phyloP scores from a whole-genome alignment of 805 yeast species.

The Kodamaea jinghongensis region DNA sequence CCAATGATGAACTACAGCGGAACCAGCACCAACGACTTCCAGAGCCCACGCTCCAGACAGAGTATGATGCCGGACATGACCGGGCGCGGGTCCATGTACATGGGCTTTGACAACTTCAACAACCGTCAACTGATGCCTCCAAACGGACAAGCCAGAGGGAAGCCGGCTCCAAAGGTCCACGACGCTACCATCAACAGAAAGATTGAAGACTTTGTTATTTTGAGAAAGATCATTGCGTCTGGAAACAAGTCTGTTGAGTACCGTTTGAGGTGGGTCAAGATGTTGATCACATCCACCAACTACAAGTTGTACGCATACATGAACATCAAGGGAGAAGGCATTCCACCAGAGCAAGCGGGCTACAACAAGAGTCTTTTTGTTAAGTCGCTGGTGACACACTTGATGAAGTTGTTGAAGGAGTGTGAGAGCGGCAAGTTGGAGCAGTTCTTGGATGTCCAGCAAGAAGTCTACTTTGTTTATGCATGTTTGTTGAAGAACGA shows the following conservation, averaged over 20 bases:
- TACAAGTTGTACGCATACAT: slow-evolving; percentile 38
- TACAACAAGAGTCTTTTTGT: slow-evolving; percentile 35
- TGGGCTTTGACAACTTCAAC: slow-evolving; percentile 3
- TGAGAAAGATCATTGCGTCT: slow-evolving; percentile 36
- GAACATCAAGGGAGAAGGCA: slow-evolving; percentile 41
- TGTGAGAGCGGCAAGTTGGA: slow-evolving; percentile 21
- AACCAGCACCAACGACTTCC: slow-evolving; percentile 8
- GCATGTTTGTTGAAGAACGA: slow-evolving; percentile 39
- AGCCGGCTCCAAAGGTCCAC: slow-evolving; percentile 12
- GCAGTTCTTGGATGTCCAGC: slow-evolving; percentile 16
- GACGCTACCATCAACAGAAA: slow-evolving; percentile 29
- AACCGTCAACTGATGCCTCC: slow-evolving; percentile 3
- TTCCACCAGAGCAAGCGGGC: slow-evolving; percentile 27
- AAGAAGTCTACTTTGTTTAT: slow-evolving; percentile 36
- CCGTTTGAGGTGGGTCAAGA: slow-evolving; percentile 42
- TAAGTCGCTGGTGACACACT: slow-evolving; percentile 38
- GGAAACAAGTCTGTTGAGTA: slow-evolving; percentile 43
- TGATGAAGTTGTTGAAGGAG: slow-evolving; percentile 35
- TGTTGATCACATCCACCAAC: slow-evolving; percentile 39
- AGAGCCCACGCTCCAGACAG: slow-evolving; percentile 14
- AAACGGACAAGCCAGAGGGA: background rate
- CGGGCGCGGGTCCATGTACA: slow-evolving; percentile 3
- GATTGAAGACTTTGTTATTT: slow-evolving; percentile 32
- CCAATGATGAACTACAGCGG: slow-evolving; percentile 18
- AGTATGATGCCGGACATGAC: slow-evolving; percentile 13